phyloP scores from a whole-genome alignment of 768 basidiomycete species.

The Phaeotremella skinneri region DNA sequence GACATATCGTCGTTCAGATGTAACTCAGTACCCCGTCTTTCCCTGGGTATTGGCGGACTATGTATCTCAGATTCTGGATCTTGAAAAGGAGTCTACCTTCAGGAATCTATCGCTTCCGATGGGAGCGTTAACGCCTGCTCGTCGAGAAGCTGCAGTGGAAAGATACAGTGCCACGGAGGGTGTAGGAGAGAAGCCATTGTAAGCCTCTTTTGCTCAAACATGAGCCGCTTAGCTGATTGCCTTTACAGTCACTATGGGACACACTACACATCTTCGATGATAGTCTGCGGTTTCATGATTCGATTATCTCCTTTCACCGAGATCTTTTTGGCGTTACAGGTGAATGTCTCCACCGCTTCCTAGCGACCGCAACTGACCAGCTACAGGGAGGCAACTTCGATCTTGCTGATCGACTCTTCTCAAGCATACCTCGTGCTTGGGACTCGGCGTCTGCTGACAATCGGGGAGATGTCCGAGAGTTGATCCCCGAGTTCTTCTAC shows the following conservation, averaged over 20 bases:
- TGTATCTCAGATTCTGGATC: conserved; percentile 58
- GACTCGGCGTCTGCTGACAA: conserved; percentile 79
- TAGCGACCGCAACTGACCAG: not conserved
- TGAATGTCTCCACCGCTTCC: conserved; percentile 32
- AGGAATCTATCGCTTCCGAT: conserved; percentile 77
- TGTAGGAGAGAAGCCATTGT: conserved; percentile 79
- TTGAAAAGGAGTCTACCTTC: conserved; percentile 32
- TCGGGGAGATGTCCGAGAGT: conserved; percentile 86
- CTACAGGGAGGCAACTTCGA: conserved; percentile 92
- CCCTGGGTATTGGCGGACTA: conserved; percentile 89
- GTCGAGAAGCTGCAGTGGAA: conserved; percentile 70
- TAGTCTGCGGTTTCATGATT: conserved; percentile 90
- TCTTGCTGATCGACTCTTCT: conserved; percentile 60
- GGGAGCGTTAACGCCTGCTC: conserved; percentile 76
- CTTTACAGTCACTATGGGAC: conserved; percentile 58
- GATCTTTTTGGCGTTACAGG: conserved; percentile 88
- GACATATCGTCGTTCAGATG: conserved; percentile 54
- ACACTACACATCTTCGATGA: conserved; percentile 96
- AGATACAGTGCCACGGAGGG: conserved; percentile 68
- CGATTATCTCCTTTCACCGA: conserved; percentile 84
- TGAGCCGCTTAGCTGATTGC: not conserved
- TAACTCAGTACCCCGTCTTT: conserved; percentile 87
- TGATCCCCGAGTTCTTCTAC: conserved; percentile 67
- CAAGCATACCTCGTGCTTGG: conserved; percentile 71
- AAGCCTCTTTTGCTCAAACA: conserved; percentile 8